A percentile compares a stretch with the other conserved stretches of the same genome.
phyloP scores from a whole-genome alignment of 2,329 filamentous ascomycete species.

The Setomelanomma holmii region DNA sequence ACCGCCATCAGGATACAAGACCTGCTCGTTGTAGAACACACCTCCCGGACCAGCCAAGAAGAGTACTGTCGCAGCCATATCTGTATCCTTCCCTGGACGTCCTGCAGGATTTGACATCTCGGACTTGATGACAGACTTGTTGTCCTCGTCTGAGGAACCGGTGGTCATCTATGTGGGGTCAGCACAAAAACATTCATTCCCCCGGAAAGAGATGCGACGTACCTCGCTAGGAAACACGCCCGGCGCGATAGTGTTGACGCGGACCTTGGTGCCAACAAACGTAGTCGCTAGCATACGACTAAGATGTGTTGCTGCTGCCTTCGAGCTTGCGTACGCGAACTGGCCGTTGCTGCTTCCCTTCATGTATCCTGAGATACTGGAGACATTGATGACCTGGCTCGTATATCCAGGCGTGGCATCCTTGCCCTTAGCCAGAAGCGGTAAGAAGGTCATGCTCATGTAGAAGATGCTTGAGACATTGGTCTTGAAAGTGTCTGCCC shows the following conservation, averaged over 20 bases:
- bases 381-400: slow-evolving; percentile 61
- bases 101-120: slow-evolving; percentile 54
- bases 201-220: not conserved
- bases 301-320: slow-evolving; percentile 57
- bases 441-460: slow-evolving; percentile 62
- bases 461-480: slow-evolving; percentile 62
- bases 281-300: slow-evolving; percentile 56
- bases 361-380: slow-evolving; percentile 59
- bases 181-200: not conserved
- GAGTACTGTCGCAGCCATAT: slow-evolving; percentile 50
- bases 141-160: slow-evolving; percentile 53
- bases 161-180: slow-evolving; percentile 54
- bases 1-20: slow-evolving; percentile 59
- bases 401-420: slow-evolving; percentile 56
- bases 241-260: slow-evolving; percentile 55
- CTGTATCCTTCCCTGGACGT: slow-evolving; percentile 47
- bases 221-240: slow-evolving; percentile 53
- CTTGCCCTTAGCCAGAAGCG: slow-evolving; percentile 59
- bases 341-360: slow-evolving; percentile 59
- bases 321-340: slow-evolving; percentile 60
- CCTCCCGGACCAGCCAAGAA: slow-evolving; percentile 60
- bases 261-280: slow-evolving; percentile 52
- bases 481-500: slow-evolving; percentile 59
- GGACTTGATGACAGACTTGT: slow-evolving; percentile 55
- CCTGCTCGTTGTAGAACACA: slow-evolving; percentile 61